Conservation (phyloP, 495 filamentous ascomycete genomes). For the Aspergillus sclerotiicarbonarius region DNA sequence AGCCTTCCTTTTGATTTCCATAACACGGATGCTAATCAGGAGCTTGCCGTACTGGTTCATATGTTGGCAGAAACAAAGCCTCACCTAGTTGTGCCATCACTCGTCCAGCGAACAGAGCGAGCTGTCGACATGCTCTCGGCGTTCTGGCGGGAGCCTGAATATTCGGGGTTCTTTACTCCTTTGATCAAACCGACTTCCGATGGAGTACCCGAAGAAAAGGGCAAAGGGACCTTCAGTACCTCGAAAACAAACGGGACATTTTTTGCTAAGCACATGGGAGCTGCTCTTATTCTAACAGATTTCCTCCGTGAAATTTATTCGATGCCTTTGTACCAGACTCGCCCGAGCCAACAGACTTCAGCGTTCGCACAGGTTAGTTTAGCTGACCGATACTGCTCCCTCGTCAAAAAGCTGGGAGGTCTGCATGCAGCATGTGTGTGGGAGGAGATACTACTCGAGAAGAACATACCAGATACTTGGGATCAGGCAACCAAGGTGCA, state of each 20-base stretch:
- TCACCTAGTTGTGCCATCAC: slow-evolving; percentile 74
- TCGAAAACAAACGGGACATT: slow-evolving; percentile 57
- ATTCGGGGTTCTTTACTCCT: slow-evolving; percentile 64
- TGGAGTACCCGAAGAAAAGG: slow-evolving; percentile 25
- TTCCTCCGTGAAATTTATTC: slow-evolving; percentile 73
- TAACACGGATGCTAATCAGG: slow-evolving; percentile 59
- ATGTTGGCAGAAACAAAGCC: slow-evolving; percentile 80
- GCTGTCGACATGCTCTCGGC: slow-evolving; percentile 65
- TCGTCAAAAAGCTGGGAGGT: slow-evolving; percentile 69
- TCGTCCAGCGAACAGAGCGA: slow-evolving; percentile 69
- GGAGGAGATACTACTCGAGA: slow-evolving; percentile 76
- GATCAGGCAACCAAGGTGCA: slow-evolving; percentile 59
- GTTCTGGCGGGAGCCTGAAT: slow-evolving; percentile 49
- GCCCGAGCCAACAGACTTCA: slow-evolving; percentile 50
- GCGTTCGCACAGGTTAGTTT: slow-evolving; percentile 72
- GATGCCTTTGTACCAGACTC: slow-evolving; percentile 58
- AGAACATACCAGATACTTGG: slow-evolving; percentile 64
- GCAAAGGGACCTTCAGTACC: slow-evolving; percentile 4
- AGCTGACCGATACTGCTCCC: slow-evolving; percentile 68
- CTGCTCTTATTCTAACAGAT: slow-evolving; percentile 68
- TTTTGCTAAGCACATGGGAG: slow-evolving; percentile 72
- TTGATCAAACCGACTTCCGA: slow-evolving; percentile 42
- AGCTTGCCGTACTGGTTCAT: slow-evolving; percentile 71
- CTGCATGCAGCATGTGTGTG: slow-evolving; percentile 75
- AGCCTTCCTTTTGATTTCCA: slow-evolving; percentile 75